Evolutionary conservation across 73 alveolate species (phyloP), one percentile per base, ranked within the genome.

Genomic region (Symbiodinium pilosum): DNA sequence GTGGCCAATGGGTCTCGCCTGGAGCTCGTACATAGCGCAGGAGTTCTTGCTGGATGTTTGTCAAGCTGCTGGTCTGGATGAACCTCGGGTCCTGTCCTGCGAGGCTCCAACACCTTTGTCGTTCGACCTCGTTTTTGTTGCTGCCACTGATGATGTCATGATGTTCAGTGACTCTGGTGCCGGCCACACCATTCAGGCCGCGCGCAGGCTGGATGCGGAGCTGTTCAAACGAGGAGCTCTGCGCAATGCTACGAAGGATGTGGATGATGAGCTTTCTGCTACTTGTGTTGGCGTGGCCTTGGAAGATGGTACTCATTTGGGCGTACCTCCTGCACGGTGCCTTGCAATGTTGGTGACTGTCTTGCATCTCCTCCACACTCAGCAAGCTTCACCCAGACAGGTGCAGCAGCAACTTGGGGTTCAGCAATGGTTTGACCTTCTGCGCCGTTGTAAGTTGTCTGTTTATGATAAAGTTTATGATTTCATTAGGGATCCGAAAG

Each of bases 341-440:
- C 26, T 56, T 30, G 16, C 75, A 1, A 56, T 56, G 75, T 21
- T 56, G 16, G 75, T 5, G 16, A 56, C 38, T 56, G 75, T 56
- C 44, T 40, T 38, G 51, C 41, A 39, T 42, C 68, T 83, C 0
- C 69, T 83, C 69, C 1, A 20, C 4, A 7, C 41, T 28, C 69
- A 28, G 42, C 4, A 41, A 3, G 92, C 92, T 0, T 83, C 92
- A 4, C 92, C 92, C 6, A 83, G 43, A 71, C 92, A 83, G 54
- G 69, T 83, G 69, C 92, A 83, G 14, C 92, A 83, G 43, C 51
- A 38, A 6, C 42, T 83, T 68, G 92, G 92, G 28, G 92, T 83
- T 8, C 92, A 83, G 41, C 92, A 83, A 43, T 83, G 92, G 92
- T 83, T 83, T 32, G 92, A 83, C 41, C 24, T 83, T 8, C 24